Percentiles rank a stretch among this genome's conserved stretches.
Conservation (phyloP, 805 yeast species). For the Candida endomychidarum region DNA sequence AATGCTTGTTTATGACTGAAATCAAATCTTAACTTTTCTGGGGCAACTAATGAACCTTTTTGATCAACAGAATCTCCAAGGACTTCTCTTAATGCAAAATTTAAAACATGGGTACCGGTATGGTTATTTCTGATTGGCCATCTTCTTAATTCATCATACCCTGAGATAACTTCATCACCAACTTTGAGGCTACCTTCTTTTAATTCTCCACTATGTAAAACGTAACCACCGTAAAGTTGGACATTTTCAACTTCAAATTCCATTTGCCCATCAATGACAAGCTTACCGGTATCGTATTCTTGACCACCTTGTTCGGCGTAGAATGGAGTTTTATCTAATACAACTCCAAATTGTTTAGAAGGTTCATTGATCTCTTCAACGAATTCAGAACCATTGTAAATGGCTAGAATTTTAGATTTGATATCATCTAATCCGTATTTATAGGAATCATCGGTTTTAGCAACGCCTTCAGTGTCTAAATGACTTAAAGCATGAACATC, state of each 20-base stretch:
- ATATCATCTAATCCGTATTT: conserved; percentile 76
- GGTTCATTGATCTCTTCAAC: conserved; percentile 43
- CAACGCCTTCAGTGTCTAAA: conserved; percentile 60
- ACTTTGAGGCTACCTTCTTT: conserved; percentile 73
- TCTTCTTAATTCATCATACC: conserved; percentile 90
- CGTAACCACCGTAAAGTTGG: conserved; percentile 91
- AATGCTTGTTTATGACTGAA: conserved; percentile 91
- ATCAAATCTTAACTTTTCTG: conserved; percentile 94
- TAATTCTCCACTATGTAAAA: conserved; percentile 87
- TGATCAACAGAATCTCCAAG: conserved; percentile 90
- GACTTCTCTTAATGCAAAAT: conserved; percentile 81
- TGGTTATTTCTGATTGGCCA: conserved; percentile 97
- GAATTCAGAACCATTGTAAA: conserved; percentile 67
- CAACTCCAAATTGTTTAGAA: conserved; percentile 64
- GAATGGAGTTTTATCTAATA: conserved; percentile 88
- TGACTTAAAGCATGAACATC: conserved; percentile 88
- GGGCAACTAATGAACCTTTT: conserved; percentile 94
- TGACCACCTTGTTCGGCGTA: conserved; percentile 99
- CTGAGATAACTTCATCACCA: conserved; percentile 74
- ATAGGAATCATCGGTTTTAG: conserved; percentile 79
- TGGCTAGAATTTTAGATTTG: conserved; percentile 66
- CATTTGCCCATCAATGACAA: conserved; percentile 81
- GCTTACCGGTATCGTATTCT: conserved; percentile 91
- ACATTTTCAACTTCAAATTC: conserved; percentile 92
- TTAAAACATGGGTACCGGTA: conserved; percentile 95